These are phyloP conservation scores for Pyrenochaeta sp. DNA, from an alignment of 2,329 filamentous ascomycete species.

Conservation along the genomic window DNA sequence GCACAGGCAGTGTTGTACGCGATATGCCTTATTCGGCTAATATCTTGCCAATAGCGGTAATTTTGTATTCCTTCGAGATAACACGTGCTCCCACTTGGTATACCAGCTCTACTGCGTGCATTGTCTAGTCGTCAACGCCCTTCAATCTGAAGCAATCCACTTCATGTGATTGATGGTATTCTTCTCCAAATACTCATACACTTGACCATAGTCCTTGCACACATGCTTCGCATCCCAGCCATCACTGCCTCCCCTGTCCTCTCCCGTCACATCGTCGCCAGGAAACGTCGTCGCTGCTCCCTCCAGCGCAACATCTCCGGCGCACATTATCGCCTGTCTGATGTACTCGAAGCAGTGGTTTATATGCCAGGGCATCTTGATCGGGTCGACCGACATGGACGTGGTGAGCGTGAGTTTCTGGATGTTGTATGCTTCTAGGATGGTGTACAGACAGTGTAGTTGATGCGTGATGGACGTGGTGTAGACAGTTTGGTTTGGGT, in stretches of 20 bases:
- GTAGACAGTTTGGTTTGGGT: constrained; percentile 38
- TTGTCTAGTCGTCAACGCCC: not conserved
- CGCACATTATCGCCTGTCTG: constrained; percentile 45
- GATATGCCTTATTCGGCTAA: no score
- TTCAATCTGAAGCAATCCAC: constrained; percentile 36
- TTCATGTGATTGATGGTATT: constrained; percentile 38
- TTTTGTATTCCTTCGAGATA: no score
- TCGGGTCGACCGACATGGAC: constrained; percentile 13
- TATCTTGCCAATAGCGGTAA: no score
- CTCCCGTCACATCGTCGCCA: constrained; percentile 21
- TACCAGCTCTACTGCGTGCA: no score
- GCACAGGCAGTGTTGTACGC: no score
- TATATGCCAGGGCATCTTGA: constrained; percentile 46
- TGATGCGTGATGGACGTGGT: constrained; percentile 47
- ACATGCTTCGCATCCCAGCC: constrained; percentile 46
- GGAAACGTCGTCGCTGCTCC: constrained; percentile 46
- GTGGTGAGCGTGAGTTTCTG: constrained; percentile 24
- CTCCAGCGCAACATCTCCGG: constrained; percentile 44
- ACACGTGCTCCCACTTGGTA: no score
- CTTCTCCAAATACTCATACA: constrained; percentile 40
- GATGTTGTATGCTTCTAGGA: constrained; percentile 43
- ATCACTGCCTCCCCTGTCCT: constrained; percentile 44
- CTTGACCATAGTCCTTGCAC: constrained; percentile 42
- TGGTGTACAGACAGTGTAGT: constrained; percentile 45
- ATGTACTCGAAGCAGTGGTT: constrained; percentile 49